Base-by-base conservation (phyloP, 352 stramenopile species). In the Phytophthora citrophthora region DNA sequence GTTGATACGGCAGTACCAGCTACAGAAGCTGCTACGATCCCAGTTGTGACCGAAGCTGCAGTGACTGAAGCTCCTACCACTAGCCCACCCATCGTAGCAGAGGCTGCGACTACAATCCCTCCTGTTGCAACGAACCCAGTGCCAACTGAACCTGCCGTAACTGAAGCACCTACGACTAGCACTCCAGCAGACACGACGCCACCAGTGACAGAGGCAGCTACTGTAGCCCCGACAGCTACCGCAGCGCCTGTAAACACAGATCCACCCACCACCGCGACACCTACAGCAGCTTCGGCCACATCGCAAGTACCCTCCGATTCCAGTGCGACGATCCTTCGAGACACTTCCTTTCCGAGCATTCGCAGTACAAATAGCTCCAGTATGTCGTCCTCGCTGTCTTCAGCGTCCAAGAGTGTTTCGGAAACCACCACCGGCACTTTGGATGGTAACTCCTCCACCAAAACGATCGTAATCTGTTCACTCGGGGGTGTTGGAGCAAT, bases 401-500 rank as follows among this genome's bases (percentile, higher is more conserved):
- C 68, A 29, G 46, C 63, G 15, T 73, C 58, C 2, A 58, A 43
- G 12, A 61, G 32, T 34, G 29, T 18, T 24, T 57, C 41, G 1
- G 46, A 62, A n/a, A n/a, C 1, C 15, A 63, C 32, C 11, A 59
- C 45, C 11, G 51, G 52, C 15, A 68, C 52, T 27, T 38, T 65
- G 23, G 38, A 58, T 20, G 64, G 54, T 0, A 49, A 31, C 15
- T 62, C 68, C 0, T 53, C 53, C 51, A 63, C 59, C 7, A 76
- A 71, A 44, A 59, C 32, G 11, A 20, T 41, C 24, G 52, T 76
- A 3, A 62, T 79, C 15, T 53, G 34, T 34, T 26, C 63, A 32
- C 45, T 79, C 39, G 63, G 49, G 29, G 58, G 54, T 11, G 43
- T 72, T 23, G 71, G 71, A 18, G 13, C 62, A 1, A 20, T 34